A percentile compares a stretch with the other conserved stretches of the same genome.
These are phyloP conservation scores for Fusarium foetens DNA, from an alignment of 2,329 filamentous ascomycete genomes.

Conservation along the genomic window DNA sequence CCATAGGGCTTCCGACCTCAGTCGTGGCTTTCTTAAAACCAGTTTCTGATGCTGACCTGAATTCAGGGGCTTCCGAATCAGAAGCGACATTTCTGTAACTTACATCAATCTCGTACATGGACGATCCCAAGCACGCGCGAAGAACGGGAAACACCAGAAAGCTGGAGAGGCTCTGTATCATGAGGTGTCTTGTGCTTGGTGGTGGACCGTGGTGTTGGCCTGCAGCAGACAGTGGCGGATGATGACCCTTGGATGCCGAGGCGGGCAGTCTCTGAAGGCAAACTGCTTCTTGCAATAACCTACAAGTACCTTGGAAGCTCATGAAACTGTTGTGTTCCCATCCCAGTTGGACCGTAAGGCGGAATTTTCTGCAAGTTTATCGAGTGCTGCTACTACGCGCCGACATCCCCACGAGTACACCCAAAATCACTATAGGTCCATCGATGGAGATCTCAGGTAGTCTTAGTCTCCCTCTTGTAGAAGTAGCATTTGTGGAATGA, in stretches of 20 bases:
- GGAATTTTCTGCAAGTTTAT: no score
- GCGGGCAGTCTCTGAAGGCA: rapidly evolving
- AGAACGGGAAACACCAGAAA: rapidly evolving
- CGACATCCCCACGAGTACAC: no score
- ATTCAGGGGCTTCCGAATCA: background rate
- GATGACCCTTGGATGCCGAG: rapidly evolving
- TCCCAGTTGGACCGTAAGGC: rapidly evolving
- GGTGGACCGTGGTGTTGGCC: background rate
- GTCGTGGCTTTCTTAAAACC: rapidly evolving
- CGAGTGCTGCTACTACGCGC: no score
- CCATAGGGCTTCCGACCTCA: rapidly evolving
- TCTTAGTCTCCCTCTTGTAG: no score
- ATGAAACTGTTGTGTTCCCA: rapidly evolving
- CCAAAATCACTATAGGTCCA: no score
- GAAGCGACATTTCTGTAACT: background rate
- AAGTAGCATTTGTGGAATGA: no score
- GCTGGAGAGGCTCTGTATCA: rapidly evolving
- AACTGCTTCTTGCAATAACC: rapidly evolving
- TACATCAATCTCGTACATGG: rapidly evolving
- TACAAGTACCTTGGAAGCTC: rapidly evolving
- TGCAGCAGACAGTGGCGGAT: rapidly evolving
- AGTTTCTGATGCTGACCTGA: rapidly evolving
- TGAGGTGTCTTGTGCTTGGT: rapidly evolving
- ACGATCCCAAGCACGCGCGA: rapidly evolving
- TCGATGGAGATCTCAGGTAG: no score